Conservation (phyloP, 108 stramenopile species). For the Skeletonema menzelii region DNA sequence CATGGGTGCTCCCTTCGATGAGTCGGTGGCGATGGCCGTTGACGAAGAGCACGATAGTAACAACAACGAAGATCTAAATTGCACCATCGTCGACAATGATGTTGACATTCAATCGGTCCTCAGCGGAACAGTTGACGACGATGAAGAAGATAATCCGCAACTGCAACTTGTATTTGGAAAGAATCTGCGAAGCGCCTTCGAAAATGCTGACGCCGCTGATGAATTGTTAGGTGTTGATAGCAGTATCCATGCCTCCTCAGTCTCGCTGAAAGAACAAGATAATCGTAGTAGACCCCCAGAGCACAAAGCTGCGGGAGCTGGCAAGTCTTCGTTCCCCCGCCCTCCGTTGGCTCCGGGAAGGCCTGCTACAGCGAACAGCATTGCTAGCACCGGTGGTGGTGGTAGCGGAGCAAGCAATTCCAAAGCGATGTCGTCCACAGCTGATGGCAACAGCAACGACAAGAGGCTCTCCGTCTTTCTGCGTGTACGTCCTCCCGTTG, state of each 20-base stretch:
- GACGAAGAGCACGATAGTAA: not conserved
- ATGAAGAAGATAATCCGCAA: not conserved
- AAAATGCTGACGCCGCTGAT: constrained; percentile 5
- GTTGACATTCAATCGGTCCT: constrained; percentile 18
- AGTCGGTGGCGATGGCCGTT: not conserved
- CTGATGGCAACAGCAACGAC: constrained; percentile 2
- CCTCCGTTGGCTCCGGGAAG: constrained; percentile 7
- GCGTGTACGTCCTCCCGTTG: constrained; percentile 62
- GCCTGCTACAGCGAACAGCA: not conserved
- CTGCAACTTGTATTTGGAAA: constrained; percentile 2
- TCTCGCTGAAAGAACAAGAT: not conserved
- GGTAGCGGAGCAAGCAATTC: not conserved
- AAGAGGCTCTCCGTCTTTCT: constrained; percentile 59
- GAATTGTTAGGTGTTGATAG: not conserved
- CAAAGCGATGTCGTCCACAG: not conserved
- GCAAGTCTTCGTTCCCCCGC: not conserved
- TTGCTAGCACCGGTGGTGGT: not conserved
- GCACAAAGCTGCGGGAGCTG: not conserved
- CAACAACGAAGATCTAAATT: constrained; percentile 7
- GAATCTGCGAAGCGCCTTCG: constrained; percentile 7
- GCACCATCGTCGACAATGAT: constrained; percentile 7
- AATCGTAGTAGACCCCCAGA: not conserved
- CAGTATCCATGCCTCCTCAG: not conserved
- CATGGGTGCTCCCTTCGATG: not conserved
- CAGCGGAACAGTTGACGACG: constrained; percentile 14